These are phyloP conservation scores for Dioscorea alata DNA, from an alignment of 106 monocot species.

Conservation along the genomic window DNA sequence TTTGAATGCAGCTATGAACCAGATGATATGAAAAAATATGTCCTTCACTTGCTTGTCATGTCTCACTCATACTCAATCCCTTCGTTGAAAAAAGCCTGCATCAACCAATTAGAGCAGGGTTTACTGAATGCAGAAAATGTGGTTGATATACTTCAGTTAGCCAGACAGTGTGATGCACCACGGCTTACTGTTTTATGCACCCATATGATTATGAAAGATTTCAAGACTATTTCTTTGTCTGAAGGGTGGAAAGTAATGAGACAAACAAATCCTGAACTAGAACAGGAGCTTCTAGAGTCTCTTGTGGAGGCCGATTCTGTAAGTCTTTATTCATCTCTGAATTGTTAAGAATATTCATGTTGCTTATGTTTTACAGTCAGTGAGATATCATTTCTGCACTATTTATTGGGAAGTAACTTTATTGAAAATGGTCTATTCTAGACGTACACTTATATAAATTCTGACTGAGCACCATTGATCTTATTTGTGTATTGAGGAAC, in stretches of 20 bases:
- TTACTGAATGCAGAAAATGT: constrained; percentile 42
- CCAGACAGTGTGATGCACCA: constrained; percentile 27
- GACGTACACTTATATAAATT: no score
- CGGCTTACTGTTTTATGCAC: constrained; percentile 23
- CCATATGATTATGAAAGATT: constrained; percentile 22
- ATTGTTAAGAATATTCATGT: no score
- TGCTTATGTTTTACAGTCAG: no score
- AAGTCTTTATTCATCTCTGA: constrained; percentile 2
- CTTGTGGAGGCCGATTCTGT: constrained; percentile 33
- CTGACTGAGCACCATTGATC: no score
- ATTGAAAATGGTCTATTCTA: no score
- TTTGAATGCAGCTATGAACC: constrained; percentile 29
- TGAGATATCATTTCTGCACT: no score
- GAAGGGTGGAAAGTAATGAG: constrained; percentile 51
- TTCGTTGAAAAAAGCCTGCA: constrained; percentile 40
- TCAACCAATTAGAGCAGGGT: constrained; percentile 22
- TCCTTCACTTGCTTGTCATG: constrained; percentile 40
- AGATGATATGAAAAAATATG: constrained; percentile 33
- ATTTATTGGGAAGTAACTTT: no score
- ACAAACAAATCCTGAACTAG: constrained; percentile 28
- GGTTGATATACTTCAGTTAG: constrained; percentile 38
- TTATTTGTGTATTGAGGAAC: no score
- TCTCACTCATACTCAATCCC: constrained; percentile 37
- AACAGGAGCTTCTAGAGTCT: constrained; percentile 37
- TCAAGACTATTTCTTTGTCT: constrained; percentile 16